Base-by-base conservation (phyloP, 768 basidiomycete species). In the Mycena capillaripes region DNA sequence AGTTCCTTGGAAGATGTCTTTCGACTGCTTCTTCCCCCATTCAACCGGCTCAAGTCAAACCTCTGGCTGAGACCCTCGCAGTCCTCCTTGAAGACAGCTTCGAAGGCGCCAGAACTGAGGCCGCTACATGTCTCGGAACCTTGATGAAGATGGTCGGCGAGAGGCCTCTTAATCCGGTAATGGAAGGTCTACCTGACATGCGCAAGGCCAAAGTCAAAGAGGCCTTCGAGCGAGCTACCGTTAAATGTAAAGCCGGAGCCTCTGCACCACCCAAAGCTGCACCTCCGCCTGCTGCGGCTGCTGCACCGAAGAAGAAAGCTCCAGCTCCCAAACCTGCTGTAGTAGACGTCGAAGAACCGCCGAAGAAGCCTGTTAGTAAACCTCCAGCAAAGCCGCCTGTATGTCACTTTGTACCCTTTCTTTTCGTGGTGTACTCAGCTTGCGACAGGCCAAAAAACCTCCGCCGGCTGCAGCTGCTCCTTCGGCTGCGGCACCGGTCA, bases 61-160 rank as follows among this genome's bases (percentile, higher is more conserved):
- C 91, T 1, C 82, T 98, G 27, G 90, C 95, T 2, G 96, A 97
- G 70, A 84, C 89, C 10, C 86, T 98, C 17, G 90, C 92, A 8
- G 76, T 83, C 7, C 86, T 97, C 10, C 87, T 98, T 16, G 97
- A 96, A 81, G 98, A 99, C 79, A 89, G 94, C 14, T 92, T 90
- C 72, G 97, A 95, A 79, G 94, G 94, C 34, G 95, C 97, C 29
- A 89, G 98, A 52, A 93, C 92, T 67, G 94, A 97, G 75, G 95
- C 97, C n/a, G 97, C 97, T 0, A 88, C 88, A 44, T 94, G 92
- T 76, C 85, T 99, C 38, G 98, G 97, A 21, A 92, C 91, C 0
- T 83, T 99, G 75, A 97, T 97, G 94, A 98, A 95, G 86, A 97
- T 99, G 89, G 89, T 99, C 14, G 98, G 98, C 25, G 97, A 99